phyloP scores from a whole-genome alignment of 306 rosid species.

The Sophora flavescens region DNA sequence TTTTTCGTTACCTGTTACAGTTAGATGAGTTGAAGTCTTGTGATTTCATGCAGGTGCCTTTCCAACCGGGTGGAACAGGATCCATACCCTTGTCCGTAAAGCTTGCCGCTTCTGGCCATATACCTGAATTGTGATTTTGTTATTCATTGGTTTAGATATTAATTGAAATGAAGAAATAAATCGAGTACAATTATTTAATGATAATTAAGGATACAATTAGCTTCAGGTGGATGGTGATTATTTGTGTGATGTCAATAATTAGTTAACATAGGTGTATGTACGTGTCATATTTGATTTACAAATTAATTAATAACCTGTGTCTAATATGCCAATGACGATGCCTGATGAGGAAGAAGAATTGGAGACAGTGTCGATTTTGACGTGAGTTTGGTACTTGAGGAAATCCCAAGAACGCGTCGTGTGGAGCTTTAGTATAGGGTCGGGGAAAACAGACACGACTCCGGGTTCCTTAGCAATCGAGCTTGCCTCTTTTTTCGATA shows the following conservation, averaged over 20 bases:
- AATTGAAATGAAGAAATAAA: conserved; percentile 7
- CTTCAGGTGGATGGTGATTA: background rate
- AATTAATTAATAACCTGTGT: conserved; percentile 54
- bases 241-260: background rate
- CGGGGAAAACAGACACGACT: conserved; percentile 85
- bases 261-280: background rate
- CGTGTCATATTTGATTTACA: too few species aligned
- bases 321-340: conserved; percentile 70
- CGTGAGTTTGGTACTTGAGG: conserved; percentile 57
- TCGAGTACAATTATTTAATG: background rate
- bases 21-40: conserved; percentile 69
- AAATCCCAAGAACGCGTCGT: conserved; percentile 96
- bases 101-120: conserved; percentile 89
- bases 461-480: conserved; percentile 63
- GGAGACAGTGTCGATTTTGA: conserved; percentile 47
- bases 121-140: conserved; percentile 48
- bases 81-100: conserved; percentile 65
- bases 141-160: background rate
- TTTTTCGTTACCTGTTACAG: conserved; percentile 65
- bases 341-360: conserved; percentile 53
- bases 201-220: background rate
- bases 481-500: conserved; percentile 66
- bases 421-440: conserved; percentile 70
- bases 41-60: conserved; percentile 75
- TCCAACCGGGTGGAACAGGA: conserved; percentile 78